Percentiles rank a stretch among this genome's conserved stretches.
These are phyloP conservation scores for Nakazawaea populi DNA, from an alignment of 805 yeast genomes.

Conservation along the genomic window DNA sequence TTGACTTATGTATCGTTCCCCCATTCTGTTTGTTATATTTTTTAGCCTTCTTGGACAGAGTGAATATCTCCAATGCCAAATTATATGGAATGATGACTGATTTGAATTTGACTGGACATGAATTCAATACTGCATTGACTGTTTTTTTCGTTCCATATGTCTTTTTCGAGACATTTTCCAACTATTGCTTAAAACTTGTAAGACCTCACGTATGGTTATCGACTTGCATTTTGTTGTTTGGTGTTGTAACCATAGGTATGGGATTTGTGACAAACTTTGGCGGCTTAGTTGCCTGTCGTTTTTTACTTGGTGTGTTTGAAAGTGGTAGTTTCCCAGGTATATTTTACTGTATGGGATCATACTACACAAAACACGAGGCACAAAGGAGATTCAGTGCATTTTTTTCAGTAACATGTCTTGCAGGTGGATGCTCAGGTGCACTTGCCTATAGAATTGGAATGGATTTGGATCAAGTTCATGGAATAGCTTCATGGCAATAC, in stretches of 20 bases:
- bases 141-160: conserved; percentile 36
- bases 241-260: conserved; percentile 35
- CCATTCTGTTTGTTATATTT: conserved; percentile 73
- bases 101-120: conserved; percentile 42
- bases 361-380: conserved; percentile 33
- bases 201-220: conserved; percentile 38
- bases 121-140: conserved; percentile 51
- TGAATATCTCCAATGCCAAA: conserved; percentile 77
- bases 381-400: conserved; percentile 28
- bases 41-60: conserved; percentile 74
- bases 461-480: conserved; percentile 51
- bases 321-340: conserved; percentile 39
- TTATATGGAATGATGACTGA: conserved; percentile 61
- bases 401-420: conserved; percentile 39
- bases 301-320: conserved; percentile 38
- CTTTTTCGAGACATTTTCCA: conserved; percentile 22
- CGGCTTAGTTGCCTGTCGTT: conserved; percentile 34
- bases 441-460: conserved; percentile 37
- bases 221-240: conserved; percentile 32
- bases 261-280: conserved; percentile 34
- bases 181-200: conserved; percentile 30
- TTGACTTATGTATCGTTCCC: conserved; percentile 67
- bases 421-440: conserved; percentile 47
- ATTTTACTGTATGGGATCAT: conserved; percentile 36
- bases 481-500: conserved; percentile 41